Base-by-base conservation (phyloP, 2,329 filamentous ascomycete species). In the Alternaria sp. region DNA sequence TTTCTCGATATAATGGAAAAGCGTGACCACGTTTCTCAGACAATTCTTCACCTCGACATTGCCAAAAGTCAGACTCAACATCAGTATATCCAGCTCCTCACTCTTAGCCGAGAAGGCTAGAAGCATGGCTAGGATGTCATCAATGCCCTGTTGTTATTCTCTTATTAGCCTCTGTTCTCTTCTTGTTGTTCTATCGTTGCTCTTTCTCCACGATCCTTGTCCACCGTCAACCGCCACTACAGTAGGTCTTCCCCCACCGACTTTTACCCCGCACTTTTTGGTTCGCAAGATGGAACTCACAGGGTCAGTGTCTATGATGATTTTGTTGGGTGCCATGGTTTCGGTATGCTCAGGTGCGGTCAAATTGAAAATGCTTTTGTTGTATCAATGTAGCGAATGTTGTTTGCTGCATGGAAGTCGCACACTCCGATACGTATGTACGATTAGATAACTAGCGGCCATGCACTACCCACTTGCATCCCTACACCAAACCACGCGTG, bases 221-320 rank as follows among this genome's bases (percentile, higher is more conserved):
- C 20, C 16, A 14, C 34, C 7, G 16, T 14, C 32, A 14, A 7
- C 14, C 14, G 11, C 32, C 32, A 32, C 30, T 32, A 32, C 30
- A 32, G 30, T 32, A 12, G 11, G 24, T 2, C n/a, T 18, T 22
- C 18, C 46, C 30, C 30, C 46, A 36, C 46, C 30, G 26, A 11
- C 28, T 46, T 46, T 41, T 58, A 54, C 56, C 56, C 67, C 65
- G 63, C 65, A 54, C n/a, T 47, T 20, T 47, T 8, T 4, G 4
- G 1, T 18, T 65, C 26, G 43, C 4, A 3, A 16, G 26, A 20
- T 4, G 18, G 38, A 32, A 69, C 78, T 68, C 83, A 92, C 94
- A 81, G 94, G 94, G 77, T 98, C 95, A 3, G 94, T 98, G 76
- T 99, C 95, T 72, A 99, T 95, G 72, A 99, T 97, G 69, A 99